A percentile compares a stretch with the other conserved stretches of the same genome.
phyloP scores from a whole-genome alignment of 805 yeast genomes.

The Nakazawaea populi region DNA sequence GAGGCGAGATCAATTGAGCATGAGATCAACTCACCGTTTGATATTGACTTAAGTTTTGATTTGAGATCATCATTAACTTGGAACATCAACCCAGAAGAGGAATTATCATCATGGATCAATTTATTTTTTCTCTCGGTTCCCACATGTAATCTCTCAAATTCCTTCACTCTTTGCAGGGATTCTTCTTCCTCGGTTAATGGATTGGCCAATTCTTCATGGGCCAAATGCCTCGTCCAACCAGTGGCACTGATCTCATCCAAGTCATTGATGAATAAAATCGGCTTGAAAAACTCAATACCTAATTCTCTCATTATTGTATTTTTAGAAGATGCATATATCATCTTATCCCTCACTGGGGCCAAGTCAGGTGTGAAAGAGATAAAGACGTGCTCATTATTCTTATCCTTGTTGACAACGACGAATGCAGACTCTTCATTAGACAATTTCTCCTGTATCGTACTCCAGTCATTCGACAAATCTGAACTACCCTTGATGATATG shows the following conservation, averaged over 20 bases:
- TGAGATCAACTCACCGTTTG: constrained; percentile 31
- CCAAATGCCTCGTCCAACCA: constrained; percentile 38
- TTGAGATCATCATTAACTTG: constrained; percentile 10
- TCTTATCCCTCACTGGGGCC: constrained; percentile 76
- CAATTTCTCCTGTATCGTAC: constrained; percentile 24
- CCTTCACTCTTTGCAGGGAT: constrained; percentile 38
- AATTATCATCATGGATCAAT: constrained; percentile 15
- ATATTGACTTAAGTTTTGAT: constrained; percentile 10
- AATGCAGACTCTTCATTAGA: constrained; percentile 41
- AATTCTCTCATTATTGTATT: constrained; percentile 68
- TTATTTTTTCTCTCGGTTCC: constrained; percentile 21
- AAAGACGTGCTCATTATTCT: constrained; percentile 40
- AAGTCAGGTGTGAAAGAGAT: constrained; percentile 83
- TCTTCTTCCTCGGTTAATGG: constrained; percentile 59
- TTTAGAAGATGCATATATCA: constrained; percentile 92
- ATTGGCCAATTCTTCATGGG: constrained; percentile 30
- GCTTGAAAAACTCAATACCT: constrained; percentile 50
- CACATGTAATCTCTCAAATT: constrained; percentile 31
- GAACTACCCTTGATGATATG: constrained; percentile 23
- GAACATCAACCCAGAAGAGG: constrained; percentile 10
- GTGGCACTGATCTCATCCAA: constrained; percentile 45
- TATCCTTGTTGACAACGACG: constrained; percentile 36
- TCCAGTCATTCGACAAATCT: constrained; percentile 30
- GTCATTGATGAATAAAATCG: constrained; percentile 50
- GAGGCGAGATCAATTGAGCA: constrained; percentile 42